Evolutionary conservation across 2,329 filamentous ascomycete species (phyloP).

Genomic region (Aspergillus glaucus): DNA sequence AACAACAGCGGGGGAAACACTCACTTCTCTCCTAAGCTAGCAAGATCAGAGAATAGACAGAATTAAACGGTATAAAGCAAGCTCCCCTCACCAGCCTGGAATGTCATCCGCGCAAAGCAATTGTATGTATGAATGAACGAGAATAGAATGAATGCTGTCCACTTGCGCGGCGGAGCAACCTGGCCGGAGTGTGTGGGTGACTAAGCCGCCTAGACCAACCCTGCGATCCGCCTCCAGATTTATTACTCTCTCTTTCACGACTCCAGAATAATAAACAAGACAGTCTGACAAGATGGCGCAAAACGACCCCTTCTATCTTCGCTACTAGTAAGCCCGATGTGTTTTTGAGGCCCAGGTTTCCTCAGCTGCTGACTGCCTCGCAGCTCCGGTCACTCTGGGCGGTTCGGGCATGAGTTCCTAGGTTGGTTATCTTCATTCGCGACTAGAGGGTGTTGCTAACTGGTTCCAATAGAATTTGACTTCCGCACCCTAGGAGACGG

Average conservation of each 20-base stretch:
- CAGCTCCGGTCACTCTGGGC: conserved; percentile 94
- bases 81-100: conserved; percentile 30
- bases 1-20: not conserved
- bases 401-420: conserved; percentile 96
- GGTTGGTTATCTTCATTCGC: conserved; percentile 50
- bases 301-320: conserved; percentile 85
- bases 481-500: conserved; percentile 90
- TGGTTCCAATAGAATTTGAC: conserved; percentile 69
- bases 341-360: conserved; percentile 25
- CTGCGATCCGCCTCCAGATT: conserved; percentile 12
- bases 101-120: conserved; percentile 32
- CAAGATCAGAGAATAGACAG: conserved; percentile 14
- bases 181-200: conserved; percentile 40
- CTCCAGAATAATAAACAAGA: no score
- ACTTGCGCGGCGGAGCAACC: conserved; percentile 33
- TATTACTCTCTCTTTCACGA: no score
- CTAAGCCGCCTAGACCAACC: conserved; percentile 30
- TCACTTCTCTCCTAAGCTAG: conserved; percentile 19
- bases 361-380: conserved; percentile 36
- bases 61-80: conserved; percentile 23
- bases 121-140: conserved; percentile 4
- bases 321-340: conserved; percentile 75
- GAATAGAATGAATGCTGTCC: conserved; percentile 22
- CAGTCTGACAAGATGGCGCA: conserved; percentile 53
- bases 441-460: not conserved